Evolutionary conservation across 805 yeast genomes (phyloP).

Genomic region (Saccharomycopsis javanensis): DNA sequence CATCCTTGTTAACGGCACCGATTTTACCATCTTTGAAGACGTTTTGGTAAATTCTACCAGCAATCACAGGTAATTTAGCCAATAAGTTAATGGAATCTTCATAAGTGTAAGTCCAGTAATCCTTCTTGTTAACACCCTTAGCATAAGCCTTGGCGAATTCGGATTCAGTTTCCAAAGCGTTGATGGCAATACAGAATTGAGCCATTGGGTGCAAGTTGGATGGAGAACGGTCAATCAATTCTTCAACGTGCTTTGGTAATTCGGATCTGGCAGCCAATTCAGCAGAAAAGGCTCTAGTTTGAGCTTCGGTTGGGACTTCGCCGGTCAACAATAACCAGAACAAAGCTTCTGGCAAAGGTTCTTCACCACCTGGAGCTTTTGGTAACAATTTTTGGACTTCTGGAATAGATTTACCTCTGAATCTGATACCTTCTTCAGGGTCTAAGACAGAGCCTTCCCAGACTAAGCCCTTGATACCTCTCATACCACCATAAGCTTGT

Average conservation of each 20-base stretch:
- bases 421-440: conserved; percentile 78
- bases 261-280: conserved; percentile 73
- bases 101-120: conserved; percentile 75
- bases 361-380: conserved; percentile 55
- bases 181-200: conserved; percentile 74
- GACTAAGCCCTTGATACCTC: conserved; percentile 76
- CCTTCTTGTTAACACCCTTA: conserved; percentile 69
- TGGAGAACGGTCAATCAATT: conserved; percentile 65
- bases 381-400: conserved; percentile 68
- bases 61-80: conserved; percentile 75
- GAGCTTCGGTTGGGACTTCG: conserved; percentile 66
- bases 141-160: conserved; percentile 81
- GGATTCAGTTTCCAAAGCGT: conserved; percentile 74
- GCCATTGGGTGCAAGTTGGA: conserved; percentile 81
- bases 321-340: conserved; percentile 81
- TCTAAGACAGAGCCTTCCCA: conserved; percentile 88
- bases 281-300: conserved; percentile 59
- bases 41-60: conserved; percentile 77
- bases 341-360: conserved; percentile 69
- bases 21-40: conserved; percentile 74
- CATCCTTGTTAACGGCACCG: conserved; percentile 36
- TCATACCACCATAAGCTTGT: conserved; percentile 88
- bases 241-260: conserved; percentile 69
- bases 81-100: conserved; percentile 73
- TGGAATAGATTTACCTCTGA: conserved; percentile 78